A percentile compares a stretch with the other conserved stretches of the same genome.
phyloP scores from a whole-genome alignment of 371 early-diverging fungal species.

The Lichtheimia hyalospora region DNA sequence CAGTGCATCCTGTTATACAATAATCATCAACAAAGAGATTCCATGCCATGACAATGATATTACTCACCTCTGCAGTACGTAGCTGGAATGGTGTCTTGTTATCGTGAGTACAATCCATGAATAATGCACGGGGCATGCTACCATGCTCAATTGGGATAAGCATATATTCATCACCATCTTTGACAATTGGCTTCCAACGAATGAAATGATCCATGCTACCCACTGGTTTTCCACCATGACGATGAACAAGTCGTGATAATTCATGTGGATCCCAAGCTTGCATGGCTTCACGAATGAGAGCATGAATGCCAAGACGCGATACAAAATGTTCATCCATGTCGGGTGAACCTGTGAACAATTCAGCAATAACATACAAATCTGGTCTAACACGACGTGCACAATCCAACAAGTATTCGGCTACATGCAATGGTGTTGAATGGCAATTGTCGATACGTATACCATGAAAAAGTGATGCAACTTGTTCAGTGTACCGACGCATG shows the following conservation, averaged over 20 bases:
- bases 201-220: constrained; percentile 71
- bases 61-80: constrained; percentile 59
- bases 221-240: constrained; percentile 87
- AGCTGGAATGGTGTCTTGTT: constrained; percentile 95
- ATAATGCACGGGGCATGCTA: constrained; percentile 84
- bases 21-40: too few relatives aligned
- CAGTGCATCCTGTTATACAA: constrained; percentile 67
- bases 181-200: constrained; percentile 43
- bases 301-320: constrained; percentile 90
- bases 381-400: constrained; percentile 84
- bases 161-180: constrained; percentile 27
- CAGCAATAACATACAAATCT: constrained; percentile 94
- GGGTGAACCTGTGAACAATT: constrained; percentile 94
- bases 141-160: constrained; percentile 40
- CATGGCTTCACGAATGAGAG: constrained; percentile 96
- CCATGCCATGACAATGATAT: too few relatives aligned
- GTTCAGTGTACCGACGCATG: constrained; percentile 84
- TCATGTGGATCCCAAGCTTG: constrained; percentile 94
- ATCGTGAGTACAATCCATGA: constrained; percentile 99
- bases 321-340: constrained; percentile 91
- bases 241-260: constrained; percentile 83
- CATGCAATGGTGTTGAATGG: constrained; percentile 95
- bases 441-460: constrained; percentile 98
- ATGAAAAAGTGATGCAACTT: constrained; percentile 87
- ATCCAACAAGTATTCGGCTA: constrained; percentile 91